These are phyloP conservation scores for Dryas alaskensis DNA, from an alignment of 306 rosid species.

Conservation along the genomic window DNA sequence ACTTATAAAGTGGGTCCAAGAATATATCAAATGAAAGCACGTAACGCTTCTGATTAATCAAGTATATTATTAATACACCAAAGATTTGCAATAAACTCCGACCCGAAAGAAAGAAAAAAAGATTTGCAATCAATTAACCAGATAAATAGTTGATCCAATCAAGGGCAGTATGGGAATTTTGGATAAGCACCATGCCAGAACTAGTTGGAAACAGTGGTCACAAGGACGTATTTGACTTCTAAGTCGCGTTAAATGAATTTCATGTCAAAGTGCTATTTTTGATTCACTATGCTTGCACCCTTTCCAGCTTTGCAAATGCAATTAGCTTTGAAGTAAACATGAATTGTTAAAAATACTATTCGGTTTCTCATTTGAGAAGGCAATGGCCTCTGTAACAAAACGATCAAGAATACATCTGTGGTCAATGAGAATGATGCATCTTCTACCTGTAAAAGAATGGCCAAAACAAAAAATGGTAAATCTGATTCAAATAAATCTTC, in stretches of 20 bases:
- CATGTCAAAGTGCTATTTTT: conserved; percentile 18
- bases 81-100: no score
- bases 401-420: conserved; percentile 42
- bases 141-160: no score
- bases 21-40: neutral
- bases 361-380: conserved; percentile 41
- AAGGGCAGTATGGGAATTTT: no score
- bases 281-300: conserved; percentile 21
- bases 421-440: conserved; percentile 52
- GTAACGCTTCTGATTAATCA: neutral
- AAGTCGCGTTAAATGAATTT: conserved; percentile 10
- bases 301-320: conserved; percentile 27
- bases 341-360: conserved; percentile 36
- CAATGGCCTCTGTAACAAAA: conserved; percentile 51
- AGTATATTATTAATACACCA: neutral
- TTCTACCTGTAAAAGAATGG: conserved; percentile 54
- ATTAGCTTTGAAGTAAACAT: conserved; percentile 32
- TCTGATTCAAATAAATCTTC: conserved; percentile 27
- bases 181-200: no score
- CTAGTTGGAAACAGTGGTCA: no score
- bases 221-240: neutral
- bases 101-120: no score
- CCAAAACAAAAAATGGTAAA: conserved; percentile 32
- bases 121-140: no score
- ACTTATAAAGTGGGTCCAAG: neutral